phyloP scores from a whole-genome alignment of 2,329 filamentous ascomycete species.

The Fusarium buharicum region DNA sequence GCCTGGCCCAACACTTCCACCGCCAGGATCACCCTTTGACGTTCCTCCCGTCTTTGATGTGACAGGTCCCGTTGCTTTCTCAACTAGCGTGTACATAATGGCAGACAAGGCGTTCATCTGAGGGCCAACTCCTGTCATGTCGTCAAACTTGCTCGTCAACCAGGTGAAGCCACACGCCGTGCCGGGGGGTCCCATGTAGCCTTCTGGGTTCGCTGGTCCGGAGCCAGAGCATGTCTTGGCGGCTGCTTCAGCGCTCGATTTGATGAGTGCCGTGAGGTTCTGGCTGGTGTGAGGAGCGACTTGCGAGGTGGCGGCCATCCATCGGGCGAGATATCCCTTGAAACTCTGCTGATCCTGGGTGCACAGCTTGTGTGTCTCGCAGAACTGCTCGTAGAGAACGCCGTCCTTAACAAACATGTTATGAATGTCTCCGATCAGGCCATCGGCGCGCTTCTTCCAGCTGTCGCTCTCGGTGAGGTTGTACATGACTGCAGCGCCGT shows the following conservation, averaged over 20 bases:
- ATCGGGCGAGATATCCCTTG: constrained; percentile 79
- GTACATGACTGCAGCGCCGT: constrained; percentile 70
- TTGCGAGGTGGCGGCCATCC: constrained; percentile 66
- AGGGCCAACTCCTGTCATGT: constrained; percentile 70
- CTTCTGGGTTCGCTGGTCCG: constrained; percentile 30
- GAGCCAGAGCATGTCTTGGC: constrained; percentile 62
- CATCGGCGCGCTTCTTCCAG: constrained; percentile 69
- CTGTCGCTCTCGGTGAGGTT: constrained; percentile 64
- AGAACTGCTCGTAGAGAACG: constrained; percentile 73
- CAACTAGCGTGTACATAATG: constrained; percentile 68
- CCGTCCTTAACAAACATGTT: constrained; percentile 64
- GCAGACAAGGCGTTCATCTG: constrained; percentile 75
- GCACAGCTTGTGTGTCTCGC: constrained; percentile 70
- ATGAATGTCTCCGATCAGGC: constrained; percentile 63
- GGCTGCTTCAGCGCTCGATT: constrained; percentile 63
- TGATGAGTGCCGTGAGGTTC: constrained; percentile 62
- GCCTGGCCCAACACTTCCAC: constrained; percentile 52
- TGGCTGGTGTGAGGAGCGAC: constrained; percentile 64
- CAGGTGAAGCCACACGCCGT: constrained; percentile 76
- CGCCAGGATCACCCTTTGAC: constrained; percentile 61
- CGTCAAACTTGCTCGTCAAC: constrained; percentile 67
- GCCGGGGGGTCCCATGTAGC: constrained; percentile 63
- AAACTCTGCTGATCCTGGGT: constrained; percentile 78
- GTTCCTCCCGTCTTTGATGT: constrained; percentile 69
- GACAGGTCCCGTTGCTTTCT: constrained; percentile 56